phyloP scores from a whole-genome alignment of 1,139 yeast species.

The Geotrichum cucujoidarum region DNA sequence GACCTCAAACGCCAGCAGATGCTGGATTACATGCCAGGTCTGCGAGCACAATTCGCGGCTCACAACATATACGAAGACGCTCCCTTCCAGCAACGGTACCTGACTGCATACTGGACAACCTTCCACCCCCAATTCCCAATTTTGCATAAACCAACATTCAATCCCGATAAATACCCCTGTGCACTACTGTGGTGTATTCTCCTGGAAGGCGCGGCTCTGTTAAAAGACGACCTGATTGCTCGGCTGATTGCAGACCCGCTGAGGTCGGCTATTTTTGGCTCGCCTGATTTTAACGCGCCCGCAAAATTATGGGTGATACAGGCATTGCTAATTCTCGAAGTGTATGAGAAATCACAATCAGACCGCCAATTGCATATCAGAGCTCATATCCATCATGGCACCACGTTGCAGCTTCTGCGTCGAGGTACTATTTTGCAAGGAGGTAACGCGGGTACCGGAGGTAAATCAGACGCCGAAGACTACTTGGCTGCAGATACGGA shows the following conservation, averaged over 20 bases:
- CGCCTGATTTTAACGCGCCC: conserved; percentile 52
- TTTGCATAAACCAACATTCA: conserved; percentile 60
- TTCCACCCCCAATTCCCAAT: conserved; percentile 62
- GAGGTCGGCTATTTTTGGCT: conserved; percentile 55
- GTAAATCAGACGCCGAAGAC: conserved; percentile 2
- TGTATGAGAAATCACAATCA: conserved; percentile 60
- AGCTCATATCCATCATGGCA: conserved; percentile 72
- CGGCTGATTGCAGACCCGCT: conserved; percentile 55
- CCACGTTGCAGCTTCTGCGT: conserved; percentile 65
- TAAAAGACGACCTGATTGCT: conserved; percentile 39
- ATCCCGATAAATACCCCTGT: conserved; percentile 49
- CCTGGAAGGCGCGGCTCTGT: conserved; percentile 48
- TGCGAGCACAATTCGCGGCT: conserved; percentile 1
- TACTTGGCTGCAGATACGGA: conserved; percentile 20
- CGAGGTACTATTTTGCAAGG: conserved; percentile 52
- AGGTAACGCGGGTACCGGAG: conserved; percentile 3
- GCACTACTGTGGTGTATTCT: conserved; percentile 53
- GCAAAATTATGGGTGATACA: conserved; percentile 65
- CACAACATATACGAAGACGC: conserved; percentile 4
- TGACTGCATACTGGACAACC: conserved; percentile 47
- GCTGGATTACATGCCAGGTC: conserved; percentile 17
- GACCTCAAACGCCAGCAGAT: conserved; percentile 22
- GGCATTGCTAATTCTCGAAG: conserved; percentile 56
- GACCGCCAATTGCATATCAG: conserved; percentile 59
- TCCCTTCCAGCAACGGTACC: conserved; percentile 25